Evolutionary conservation across 2,329 filamentous ascomycete genomes (phyloP).

Genomic region (Fusarium mexicanum): DNA sequence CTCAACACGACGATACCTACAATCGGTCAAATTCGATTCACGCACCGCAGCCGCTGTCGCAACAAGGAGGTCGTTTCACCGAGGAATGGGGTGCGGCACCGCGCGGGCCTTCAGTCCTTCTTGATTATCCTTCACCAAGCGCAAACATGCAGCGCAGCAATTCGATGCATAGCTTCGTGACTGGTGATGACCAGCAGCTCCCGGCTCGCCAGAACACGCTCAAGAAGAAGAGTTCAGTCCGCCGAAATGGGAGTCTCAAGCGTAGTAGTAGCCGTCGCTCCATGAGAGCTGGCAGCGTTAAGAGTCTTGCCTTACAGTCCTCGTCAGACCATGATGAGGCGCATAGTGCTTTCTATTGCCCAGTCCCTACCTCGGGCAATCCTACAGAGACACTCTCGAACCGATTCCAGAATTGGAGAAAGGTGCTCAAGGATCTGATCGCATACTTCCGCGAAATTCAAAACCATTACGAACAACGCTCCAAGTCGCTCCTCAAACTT

Average conservation of each 20-base stretch:
- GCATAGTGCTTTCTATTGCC: slow-evolving; percentile 88
- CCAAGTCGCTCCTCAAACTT: slow-evolving; percentile 84
- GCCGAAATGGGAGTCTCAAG: slow-evolving; percentile 77
- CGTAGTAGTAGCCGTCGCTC: slow-evolving; percentile 84
- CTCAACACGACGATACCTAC: slow-evolving; percentile 35
- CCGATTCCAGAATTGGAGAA: slow-evolving; percentile 96
- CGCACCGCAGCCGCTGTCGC: slow-evolving; percentile 35
- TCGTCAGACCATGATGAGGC: slow-evolving; percentile 73
- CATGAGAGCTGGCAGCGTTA: slow-evolving; percentile 85
- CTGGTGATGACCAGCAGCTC: slow-evolving; percentile 56
- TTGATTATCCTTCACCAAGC: slow-evolving; percentile 56
- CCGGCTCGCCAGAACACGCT: slow-evolving; percentile 73
- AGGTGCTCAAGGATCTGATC: slow-evolving; percentile 93
- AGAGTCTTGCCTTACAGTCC: slow-evolving; percentile 79
- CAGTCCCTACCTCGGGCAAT: slow-evolving; percentile 85
- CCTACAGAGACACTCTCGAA: slow-evolving; percentile 89
- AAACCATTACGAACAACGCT: slow-evolving; percentile 83
- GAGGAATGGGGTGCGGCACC: slow-evolving; percentile 78
- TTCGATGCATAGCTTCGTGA: slow-evolving; percentile 65
- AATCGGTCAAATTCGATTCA: slow-evolving; percentile 26
- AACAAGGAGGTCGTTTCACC: slow-evolving; percentile 64
- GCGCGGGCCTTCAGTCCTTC: slow-evolving; percentile 68
- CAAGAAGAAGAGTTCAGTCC: slow-evolving; percentile 87
- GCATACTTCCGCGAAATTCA: slow-evolving; percentile 94
- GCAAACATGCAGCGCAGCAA: slow-evolving; percentile 67